These are phyloP conservation scores for Colletotrichum euphorbiae DNA, from an alignment of 2,329 filamentous ascomycete species.

Conservation along the genomic window DNA sequence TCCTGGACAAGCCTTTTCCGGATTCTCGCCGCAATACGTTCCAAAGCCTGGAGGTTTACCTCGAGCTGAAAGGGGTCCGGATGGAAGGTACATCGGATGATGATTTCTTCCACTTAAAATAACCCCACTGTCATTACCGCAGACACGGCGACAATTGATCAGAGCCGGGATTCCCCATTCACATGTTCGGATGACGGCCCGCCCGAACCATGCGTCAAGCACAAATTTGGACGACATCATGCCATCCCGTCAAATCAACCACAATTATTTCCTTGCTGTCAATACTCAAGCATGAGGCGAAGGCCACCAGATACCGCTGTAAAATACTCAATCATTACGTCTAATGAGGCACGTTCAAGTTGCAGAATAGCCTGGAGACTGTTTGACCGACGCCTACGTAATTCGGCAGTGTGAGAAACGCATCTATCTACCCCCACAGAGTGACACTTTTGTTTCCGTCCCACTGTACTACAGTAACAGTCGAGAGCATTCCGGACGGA, in stretches of 20 bases:
- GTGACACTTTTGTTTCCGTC: background rate
- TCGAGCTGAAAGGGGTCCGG: constrained; percentile 31
- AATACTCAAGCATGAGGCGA: background rate
- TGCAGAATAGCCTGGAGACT: background rate
- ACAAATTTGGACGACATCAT: background rate
- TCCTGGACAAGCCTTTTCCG: background rate
- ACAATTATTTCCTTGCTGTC: constrained; percentile 4
- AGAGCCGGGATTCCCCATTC: background rate
- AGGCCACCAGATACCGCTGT: background rate
- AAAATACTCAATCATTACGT: constrained; percentile 7
- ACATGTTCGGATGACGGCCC: constrained; percentile 9
- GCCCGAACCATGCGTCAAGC: constrained; percentile 2
- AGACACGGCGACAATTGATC: constrained; percentile 6
- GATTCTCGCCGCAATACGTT: background rate
- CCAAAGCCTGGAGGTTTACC: constrained; percentile 28
- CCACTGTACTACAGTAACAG: too few species aligned
- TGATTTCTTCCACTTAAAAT: background rate
- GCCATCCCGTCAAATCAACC: background rate
- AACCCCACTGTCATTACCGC: constrained; percentile 12
- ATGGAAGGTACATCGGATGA: constrained; percentile 30
- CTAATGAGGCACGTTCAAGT: constrained; percentile 11
- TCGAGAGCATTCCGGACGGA: background rate
- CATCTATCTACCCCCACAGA: background rate
- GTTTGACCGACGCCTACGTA: too few species aligned
- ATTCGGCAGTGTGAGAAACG: too few species aligned